Conservation (phyloP, 1,284 basidiomycete genomes). For the Hemileia vastatrix region DNA sequence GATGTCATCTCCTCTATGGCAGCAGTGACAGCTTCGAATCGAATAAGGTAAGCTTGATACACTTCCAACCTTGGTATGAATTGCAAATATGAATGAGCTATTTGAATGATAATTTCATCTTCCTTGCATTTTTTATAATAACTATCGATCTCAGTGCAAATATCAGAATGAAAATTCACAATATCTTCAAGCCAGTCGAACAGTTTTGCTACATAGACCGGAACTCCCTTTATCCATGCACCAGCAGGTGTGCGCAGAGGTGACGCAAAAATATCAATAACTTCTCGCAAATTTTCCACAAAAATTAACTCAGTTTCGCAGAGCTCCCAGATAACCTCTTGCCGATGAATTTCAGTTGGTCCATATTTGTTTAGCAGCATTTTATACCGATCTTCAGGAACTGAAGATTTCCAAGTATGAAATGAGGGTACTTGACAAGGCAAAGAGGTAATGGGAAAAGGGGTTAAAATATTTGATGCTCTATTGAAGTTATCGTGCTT, state of each 20-base stretch:
- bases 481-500: background rate
- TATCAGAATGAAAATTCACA: conserved; percentile 59
- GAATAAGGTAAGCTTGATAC: conserved; percentile 73
- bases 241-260: conserved; percentile 55
- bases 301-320: conserved; percentile 60
- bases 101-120: conserved; percentile 48
- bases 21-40: conserved; percentile 56
- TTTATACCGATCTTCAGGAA: conserved; percentile 28
- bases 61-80: conserved; percentile 62
- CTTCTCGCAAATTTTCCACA: conserved; percentile 56
- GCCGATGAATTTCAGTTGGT: conserved; percentile 53
- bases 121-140: conserved; percentile 48
- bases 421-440: background rate
- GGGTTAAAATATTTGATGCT: background rate
- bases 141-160: conserved; percentile 52
- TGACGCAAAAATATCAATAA: conserved; percentile 60
- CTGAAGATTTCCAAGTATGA: conserved; percentile 10
- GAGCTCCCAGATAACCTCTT: conserved; percentile 60
- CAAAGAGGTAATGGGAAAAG: background rate
- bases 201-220: conserved; percentile 56
- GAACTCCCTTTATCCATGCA: conserved; percentile 66
- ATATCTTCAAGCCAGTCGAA: conserved; percentile 81
- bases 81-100: conserved; percentile 55
- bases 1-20: conserved; percentile 54
- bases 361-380: conserved; percentile 46